These are phyloP conservation scores for Dothidotthia symphoricarpi DNA, from an alignment of 2,329 filamentous ascomycete species.

Conservation along the genomic window DNA sequence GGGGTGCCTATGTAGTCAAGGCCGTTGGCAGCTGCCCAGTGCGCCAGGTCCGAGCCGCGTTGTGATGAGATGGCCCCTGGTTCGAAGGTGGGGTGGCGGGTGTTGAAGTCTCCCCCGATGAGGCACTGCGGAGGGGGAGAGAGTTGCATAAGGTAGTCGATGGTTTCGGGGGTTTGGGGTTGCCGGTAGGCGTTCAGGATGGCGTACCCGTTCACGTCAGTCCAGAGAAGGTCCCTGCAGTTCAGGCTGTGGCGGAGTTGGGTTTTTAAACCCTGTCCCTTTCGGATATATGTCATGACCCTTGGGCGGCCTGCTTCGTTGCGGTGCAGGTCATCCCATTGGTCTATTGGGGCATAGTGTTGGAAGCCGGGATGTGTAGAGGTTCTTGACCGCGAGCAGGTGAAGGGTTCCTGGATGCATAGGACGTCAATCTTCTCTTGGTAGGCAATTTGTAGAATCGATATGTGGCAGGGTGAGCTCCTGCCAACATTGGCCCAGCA, in stretches of 20 bases:
- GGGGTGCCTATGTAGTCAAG: background rate
- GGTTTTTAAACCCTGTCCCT: too few species aligned
- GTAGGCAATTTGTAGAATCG: background rate
- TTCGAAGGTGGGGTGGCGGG: too few species aligned
- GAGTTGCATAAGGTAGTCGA: too few species aligned
- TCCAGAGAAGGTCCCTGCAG: background rate
- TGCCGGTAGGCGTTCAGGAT: slow-evolving; percentile 1
- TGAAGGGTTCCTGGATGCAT: slow-evolving; percentile 1
- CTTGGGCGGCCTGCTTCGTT: background rate
- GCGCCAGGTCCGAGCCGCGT: too few species aligned
- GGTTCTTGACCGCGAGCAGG: background rate
- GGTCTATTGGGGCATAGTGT: background rate
- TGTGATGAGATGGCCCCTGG: too few species aligned
- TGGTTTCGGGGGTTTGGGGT: background rate
- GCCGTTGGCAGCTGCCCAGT: too few species aligned
- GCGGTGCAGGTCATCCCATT: background rate
- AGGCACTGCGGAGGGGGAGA: too few species aligned
- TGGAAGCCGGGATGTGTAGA: background rate
- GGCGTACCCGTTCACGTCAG: background rate
- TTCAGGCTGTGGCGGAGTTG: background rate
- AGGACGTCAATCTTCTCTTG: background rate
- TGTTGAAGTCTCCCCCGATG: too few species aligned
- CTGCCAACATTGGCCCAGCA: slow-evolving; percentile 2
- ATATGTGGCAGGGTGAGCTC: slow-evolving; percentile 1
- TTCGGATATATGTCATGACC: slow-evolving; percentile 1